phyloP scores from a whole-genome alignment of 1,139 yeast genomes.

The Debaryomyces sp. region DNA sequence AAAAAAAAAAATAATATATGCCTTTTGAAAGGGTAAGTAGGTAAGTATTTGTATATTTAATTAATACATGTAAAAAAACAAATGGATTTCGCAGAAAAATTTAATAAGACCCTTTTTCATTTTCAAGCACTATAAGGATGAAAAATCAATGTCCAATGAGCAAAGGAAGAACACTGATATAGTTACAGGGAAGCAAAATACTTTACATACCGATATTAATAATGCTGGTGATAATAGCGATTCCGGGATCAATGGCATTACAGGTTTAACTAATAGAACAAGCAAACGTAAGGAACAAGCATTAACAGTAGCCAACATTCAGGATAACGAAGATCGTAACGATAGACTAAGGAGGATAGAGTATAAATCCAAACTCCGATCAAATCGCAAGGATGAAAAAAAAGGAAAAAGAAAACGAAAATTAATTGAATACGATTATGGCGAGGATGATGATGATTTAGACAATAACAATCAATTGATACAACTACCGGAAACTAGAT shows the following conservation, averaged over 20 bases:
- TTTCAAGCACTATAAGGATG: neutral
- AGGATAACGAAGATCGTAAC: slow-evolving; percentile 12
- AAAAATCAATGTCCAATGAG: neutral
- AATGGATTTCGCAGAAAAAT: neutral
- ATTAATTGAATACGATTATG: neutral
- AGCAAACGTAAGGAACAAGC: neutral
- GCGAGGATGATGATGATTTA: neutral
- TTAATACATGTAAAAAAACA: no score
- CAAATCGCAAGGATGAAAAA: neutral
- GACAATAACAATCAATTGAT: neutral
- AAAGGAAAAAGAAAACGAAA: slow-evolving; percentile 6
- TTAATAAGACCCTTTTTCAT: neutral
- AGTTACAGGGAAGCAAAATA: neutral
- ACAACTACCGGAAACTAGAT: neutral
- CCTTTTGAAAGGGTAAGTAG: slow-evolving; percentile 4
- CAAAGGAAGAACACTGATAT: neutral
- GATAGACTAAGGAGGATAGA: slow-evolving; percentile 8
- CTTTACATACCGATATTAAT: neutral
- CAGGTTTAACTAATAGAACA: neutral
- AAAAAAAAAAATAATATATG: neutral
- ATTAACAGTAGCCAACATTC: slow-evolving; percentile 6
- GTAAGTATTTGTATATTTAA: neutral
- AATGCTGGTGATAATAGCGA: neutral
- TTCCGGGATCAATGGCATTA: neutral
- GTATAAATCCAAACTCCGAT: neutral